Evolutionary conservation across 495 filamentous ascomycete species (phyloP).

Genomic region (Aspergillus heteromorphus): DNA sequence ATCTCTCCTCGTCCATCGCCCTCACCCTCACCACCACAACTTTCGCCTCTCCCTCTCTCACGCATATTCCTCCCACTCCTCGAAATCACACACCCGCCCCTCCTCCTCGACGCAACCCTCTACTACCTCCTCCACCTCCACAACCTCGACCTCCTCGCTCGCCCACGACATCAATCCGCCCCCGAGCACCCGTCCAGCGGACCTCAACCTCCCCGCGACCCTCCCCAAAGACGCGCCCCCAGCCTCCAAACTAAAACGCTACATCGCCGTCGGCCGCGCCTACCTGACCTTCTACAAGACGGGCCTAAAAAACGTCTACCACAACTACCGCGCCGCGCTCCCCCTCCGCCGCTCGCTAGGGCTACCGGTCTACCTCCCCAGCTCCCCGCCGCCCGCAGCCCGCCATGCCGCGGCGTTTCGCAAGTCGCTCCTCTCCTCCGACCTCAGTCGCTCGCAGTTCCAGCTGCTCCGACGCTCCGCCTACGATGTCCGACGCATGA

Average conservation of each 20-base stretch:
- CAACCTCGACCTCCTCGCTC: slow-evolving; percentile 11
- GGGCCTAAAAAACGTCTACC: slow-evolving; percentile 64
- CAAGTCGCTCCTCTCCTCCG: slow-evolving; percentile 17
- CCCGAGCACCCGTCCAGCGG: slow-evolving; percentile 32
- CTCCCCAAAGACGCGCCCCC: slow-evolving; percentile 15
- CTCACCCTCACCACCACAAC: neutral
- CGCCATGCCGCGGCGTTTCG: slow-evolving; percentile 15
- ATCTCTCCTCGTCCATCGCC: neutral
- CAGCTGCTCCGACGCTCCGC: slow-evolving; percentile 59
- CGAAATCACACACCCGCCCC: slow-evolving; percentile 20
- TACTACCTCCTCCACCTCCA: slow-evolving; percentile 13
- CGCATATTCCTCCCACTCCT: slow-evolving; percentile 1
- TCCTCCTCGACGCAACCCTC: slow-evolving; percentile 16
- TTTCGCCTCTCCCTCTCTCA: neutral
- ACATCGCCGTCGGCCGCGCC: slow-evolving; percentile 38
- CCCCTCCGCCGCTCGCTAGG: slow-evolving; percentile 30
- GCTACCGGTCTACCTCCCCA: slow-evolving; percentile 28
- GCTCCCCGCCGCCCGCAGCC: slow-evolving; percentile 23
- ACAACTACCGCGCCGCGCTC: slow-evolving; percentile 42
- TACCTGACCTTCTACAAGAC: slow-evolving; percentile 78
- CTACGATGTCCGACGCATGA: slow-evolving; percentile 68
- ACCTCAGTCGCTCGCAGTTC: slow-evolving; percentile 53
- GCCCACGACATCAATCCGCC: slow-evolving; percentile 34
- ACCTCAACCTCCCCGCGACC: slow-evolving; percentile 22
- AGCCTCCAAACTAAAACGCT: slow-evolving; percentile 31